Evolutionary conservation across 768 basidiomycete genomes (phyloP).

Genomic region (Amyloporia xantha): DNA sequence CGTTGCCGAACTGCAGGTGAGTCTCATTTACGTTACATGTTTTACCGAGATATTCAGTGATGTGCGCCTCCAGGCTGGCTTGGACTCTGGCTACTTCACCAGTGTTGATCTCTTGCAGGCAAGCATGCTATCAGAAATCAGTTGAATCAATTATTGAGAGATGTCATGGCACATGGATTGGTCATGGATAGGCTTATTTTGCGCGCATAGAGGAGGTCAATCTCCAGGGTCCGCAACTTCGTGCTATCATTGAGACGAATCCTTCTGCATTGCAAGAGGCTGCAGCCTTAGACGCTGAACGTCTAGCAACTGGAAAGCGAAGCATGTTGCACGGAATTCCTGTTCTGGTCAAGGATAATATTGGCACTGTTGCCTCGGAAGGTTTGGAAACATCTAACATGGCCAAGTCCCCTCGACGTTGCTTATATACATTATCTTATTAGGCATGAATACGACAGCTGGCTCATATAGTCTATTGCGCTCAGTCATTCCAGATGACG

Average conservation of each 20-base stretch:
- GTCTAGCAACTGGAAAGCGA: constrained; percentile 18
- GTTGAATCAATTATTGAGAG: not conserved
- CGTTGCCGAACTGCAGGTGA: constrained; percentile 36
- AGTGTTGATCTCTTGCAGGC: constrained; percentile 62
- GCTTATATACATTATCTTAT: not conserved
- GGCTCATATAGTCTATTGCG: constrained; percentile 21
- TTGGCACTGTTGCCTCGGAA: constrained; percentile 27
- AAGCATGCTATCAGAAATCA: not conserved
- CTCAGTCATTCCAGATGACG: constrained; percentile 22
- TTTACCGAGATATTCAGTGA: no score
- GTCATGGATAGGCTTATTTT: constrained; percentile 48
- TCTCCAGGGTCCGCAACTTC: constrained; percentile 44
- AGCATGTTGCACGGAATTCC: constrained; percentile 30
- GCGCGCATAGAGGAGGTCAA: constrained; percentile 64
- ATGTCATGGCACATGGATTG: not conserved
- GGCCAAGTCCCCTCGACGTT: not conserved
- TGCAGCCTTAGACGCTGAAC: constrained; percentile 26
- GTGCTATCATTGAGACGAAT: constrained; percentile 54
- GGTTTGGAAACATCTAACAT: constrained; percentile 17
- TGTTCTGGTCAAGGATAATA: constrained; percentile 31
- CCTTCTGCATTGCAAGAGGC: constrained; percentile 47
- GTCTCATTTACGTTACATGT: no score
- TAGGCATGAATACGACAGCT: constrained; percentile 33
- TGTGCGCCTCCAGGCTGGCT: constrained; percentile 25
- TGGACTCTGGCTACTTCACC: constrained; percentile 44